Evolutionary conservation across 1,139 yeast genomes (phyloP), one percentile per base, ranked within the genome.

Genomic region (Scheffersomyces insectosa): DNA sequence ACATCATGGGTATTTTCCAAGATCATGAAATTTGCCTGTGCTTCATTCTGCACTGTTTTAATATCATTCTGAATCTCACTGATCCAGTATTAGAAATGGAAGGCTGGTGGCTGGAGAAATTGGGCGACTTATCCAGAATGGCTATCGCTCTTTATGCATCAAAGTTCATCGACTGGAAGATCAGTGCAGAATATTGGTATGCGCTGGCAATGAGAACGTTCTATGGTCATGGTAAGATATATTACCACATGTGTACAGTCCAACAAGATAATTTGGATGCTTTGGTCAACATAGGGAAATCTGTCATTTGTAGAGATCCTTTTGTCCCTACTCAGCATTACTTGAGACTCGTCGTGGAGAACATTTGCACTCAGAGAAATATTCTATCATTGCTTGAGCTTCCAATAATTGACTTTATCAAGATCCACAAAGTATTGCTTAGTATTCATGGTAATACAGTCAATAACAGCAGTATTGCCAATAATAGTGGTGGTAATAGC

Each of bases 241-340:
- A 85, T 56, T 86, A 86, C 55, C 95, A 86, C 58, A 83, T 85
- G 80, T 85, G 91, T 42, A 85, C 95, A 0, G 93, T 86, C 3
- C 91, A 86, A 58, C 86, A 82, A 60, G 90, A 86, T 59, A 85
- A 85, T 51, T 65, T 86, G 50, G 91, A 85, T 62, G 91, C 93
- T 1, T 75, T 86, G 50, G 89, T 84, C 42, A 84, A 85, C 52
- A 78, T 86, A 32, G 91, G 93, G 10, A 86, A 85, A 60, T 79
- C 88, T 35, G 91, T 86, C 8, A 78, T 82, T 44, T 85, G 91
- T 56, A 79, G 86, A 48, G 93, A 86, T 59, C 89, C 91, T 6
- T 86, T 86, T 63, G 89, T 85, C 5, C 95, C 95, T 28, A 85
- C 93, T 3, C 83, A 80, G 45, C 90, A 85, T 55, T 86, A 86